These are phyloP conservation scores for Trichoderma gamsii DNA, from an alignment of 495 filamentous ascomycete species.

Conservation along the genomic window DNA sequence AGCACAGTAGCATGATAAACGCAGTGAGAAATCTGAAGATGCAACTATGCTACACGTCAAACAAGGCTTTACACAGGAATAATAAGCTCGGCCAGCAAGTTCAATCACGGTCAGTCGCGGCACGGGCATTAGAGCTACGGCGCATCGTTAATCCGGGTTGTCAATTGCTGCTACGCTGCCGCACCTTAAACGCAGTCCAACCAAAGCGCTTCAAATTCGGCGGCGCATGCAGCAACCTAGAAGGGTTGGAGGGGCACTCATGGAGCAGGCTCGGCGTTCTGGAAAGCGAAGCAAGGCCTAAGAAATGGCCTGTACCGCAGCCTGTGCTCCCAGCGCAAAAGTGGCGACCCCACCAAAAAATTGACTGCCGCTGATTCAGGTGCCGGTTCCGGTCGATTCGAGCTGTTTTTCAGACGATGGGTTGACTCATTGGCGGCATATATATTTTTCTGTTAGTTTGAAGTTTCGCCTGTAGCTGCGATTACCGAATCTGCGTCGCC, in stretches of 20 bases:
- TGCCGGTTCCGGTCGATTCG: conserved; percentile 8
- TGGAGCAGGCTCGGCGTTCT: background rate
- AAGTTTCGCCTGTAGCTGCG: background rate
- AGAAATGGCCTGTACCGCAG: conserved; percentile 1
- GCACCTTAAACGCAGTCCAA: conserved; percentile 26
- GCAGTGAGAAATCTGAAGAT: background rate
- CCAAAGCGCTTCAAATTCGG: background rate
- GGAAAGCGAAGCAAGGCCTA: background rate
- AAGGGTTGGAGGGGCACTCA: background rate
- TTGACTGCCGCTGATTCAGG: conserved; percentile 11
- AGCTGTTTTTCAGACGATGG: conserved; percentile 4
- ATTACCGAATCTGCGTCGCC: background rate
- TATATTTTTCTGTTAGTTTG: background rate
- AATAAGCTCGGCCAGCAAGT: background rate
- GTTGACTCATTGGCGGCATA: background rate
- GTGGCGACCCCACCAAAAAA: conserved; percentile 13
- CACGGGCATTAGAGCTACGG: conserved; percentile 15
- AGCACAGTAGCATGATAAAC: background rate
- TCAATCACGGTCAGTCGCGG: conserved; percentile 10
- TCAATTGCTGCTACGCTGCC: background rate
- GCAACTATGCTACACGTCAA: background rate
- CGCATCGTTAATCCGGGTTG: conserved; percentile 20
- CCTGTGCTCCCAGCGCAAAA: background rate
- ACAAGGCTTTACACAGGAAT: background rate
- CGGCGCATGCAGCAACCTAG: background rate